phyloP scores from a whole-genome alignment of 73 alveolate species.

The Paramecium tetraurelia region DNA sequence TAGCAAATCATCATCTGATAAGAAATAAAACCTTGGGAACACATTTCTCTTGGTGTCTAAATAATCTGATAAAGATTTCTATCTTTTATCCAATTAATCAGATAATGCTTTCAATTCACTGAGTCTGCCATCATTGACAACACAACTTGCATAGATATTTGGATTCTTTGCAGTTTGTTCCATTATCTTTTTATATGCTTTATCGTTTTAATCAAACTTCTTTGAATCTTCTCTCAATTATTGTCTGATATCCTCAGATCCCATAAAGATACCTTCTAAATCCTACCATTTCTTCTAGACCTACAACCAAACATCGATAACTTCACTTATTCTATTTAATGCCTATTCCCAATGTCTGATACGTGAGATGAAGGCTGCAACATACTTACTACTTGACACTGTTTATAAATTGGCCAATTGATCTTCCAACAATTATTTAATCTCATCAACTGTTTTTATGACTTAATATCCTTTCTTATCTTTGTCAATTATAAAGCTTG shows the following conservation, averaged over 20 bases:
- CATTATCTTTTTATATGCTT: constrained; percentile 92
- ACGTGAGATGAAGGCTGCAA: constrained; percentile 88
- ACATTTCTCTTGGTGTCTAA: constrained; percentile 97
- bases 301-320: constrained; percentile 94
- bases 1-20: constrained; percentile 98
- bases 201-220: constrained; percentile 94
- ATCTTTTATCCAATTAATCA: constrained; percentile 76
- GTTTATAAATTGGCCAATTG: constrained; percentile 89
- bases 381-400: constrained; percentile 90
- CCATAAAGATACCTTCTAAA: constrained; percentile 98
- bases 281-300: constrained; percentile 99
- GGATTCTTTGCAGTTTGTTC: constrained; percentile 91
- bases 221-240: constrained; percentile 98
- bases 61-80: constrained; percentile 65
- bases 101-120: constrained; percentile 76
- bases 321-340: constrained; percentile 93
- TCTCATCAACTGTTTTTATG: constrained; percentile 90
- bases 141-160: constrained; percentile 93
- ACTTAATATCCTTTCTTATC: constrained; percentile 93
- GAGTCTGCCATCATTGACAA: constrained; percentile 77
- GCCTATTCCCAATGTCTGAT: constrained; percentile 95
- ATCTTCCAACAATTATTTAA: constrained; percentile 92
- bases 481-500: constrained; percentile 83
- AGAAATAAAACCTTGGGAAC: constrained; percentile 98
- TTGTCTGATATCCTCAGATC: constrained; percentile 98